Base-by-base conservation (phyloP, 179 eudicot species). In the Beta corolliflora region DNA sequence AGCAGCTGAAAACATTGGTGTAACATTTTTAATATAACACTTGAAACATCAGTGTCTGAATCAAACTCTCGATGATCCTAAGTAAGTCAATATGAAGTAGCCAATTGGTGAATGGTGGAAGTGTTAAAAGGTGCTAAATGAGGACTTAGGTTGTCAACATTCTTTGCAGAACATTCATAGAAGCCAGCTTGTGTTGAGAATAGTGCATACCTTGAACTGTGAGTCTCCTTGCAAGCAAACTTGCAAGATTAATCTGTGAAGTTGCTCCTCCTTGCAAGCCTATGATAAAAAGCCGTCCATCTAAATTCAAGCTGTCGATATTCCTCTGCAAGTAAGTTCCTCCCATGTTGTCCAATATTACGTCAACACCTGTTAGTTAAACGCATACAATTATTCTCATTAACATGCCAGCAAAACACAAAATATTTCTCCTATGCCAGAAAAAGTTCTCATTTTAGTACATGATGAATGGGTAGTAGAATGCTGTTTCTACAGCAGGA, bases 231-330 rank as follows among this genome's bases (percentile, higher is more conserved):
- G 90, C 92, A 56, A 92, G 86, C 80, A 95, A 54, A 82, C 83
- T 72, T 23, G 78, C 85, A 79, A 95, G 92, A 79, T 92, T 93
- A 55, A 87, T 87, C 88, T 95, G 89, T 64, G 93, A 74, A 67
- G 76, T 80, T 5, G 84, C 71, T 79, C 98, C 99, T 82, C 99
- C 99, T 95, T 89, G 91, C 63, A 92, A 87, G 60, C 97, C 98
- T 52, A 95, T 95, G 45, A 95, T 90, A 87, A 94, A 95, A 78
- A 95, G 99, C 82, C 99, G 91, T 18, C 99, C 99, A 85, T 89
- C 97, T 36, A 90, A 67, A 78, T 90, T 90, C 82, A 95, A 89
- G 89, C 94, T 88, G 80, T 94, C 97, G 56, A 95, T 87, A 81
- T 95, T 95, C 59, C 89, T 82, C 82, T 92, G 90, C 23, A 91